Base-by-base conservation (phyloP, 176 grass and related monocot genomes). In the Triticum monococcum region DNA sequence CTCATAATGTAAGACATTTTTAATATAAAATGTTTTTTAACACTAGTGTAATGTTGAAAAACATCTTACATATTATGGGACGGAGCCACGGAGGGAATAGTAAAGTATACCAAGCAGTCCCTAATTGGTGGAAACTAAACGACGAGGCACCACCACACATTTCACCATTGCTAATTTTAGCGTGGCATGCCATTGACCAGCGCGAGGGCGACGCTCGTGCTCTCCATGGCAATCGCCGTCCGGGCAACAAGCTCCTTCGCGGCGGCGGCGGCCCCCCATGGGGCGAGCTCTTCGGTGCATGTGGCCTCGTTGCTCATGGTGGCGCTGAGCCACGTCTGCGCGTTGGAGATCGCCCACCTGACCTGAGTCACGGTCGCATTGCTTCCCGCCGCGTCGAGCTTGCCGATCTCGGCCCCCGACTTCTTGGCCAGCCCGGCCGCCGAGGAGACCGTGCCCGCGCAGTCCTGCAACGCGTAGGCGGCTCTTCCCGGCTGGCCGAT, bases 301-400 rank as follows among this genome's bases (percentile, higher is more conserved):
- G 91, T 93, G 41, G 18, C 91, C 90, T 93, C 92, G 46, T 95
- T 72, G 3, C 87, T 69, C 77, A 97, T 81, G 13, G 85, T 83
- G 1, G 92, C 91, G 79, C 95, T 93, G 48, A 97, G 77, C 95
- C 92, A 95, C 64, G 91, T 95, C 82, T 90, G 79, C 3, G 91
- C 85, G 63, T 97, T 95, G 17, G 86, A 83, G 17, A 93, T 24
- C 11, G 84, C 78, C 95, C 92, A 89, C 23, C 79, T 68, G 45
- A 77, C 85, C 79, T 93, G 40, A 20, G 56, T 12, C 41, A 68
- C 89, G 22, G 23, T 85, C 7, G 74, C 72, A 16, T 81, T 52
- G 45, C 16, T 72, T 4, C 83, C 70, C 9, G 25, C 32, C 7
- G 14, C 41, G 22, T 80, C 86, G 65, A 83, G 84, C 69, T 68